Evolutionary conservation across 2,329 filamentous ascomycete species (phyloP).

Genomic region (Septoria petroselini): DNA sequence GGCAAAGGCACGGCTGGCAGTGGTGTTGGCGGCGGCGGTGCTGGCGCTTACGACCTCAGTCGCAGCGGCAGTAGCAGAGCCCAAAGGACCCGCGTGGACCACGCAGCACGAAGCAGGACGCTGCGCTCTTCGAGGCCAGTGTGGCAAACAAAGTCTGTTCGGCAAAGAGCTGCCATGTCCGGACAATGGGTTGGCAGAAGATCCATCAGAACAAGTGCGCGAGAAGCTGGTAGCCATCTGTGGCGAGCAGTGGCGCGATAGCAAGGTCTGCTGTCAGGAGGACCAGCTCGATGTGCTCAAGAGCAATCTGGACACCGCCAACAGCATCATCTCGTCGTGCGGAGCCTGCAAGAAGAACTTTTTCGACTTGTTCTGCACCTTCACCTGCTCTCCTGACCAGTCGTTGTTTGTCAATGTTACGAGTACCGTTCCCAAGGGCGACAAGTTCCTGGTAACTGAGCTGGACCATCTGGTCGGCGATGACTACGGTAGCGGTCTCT

Average conservation of each 20-base stretch:
- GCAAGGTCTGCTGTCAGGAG: slow-evolving; percentile 77
- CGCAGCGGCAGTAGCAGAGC: slow-evolving; percentile 3
- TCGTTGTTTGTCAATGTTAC: slow-evolving; percentile 95
- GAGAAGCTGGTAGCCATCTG: slow-evolving; percentile 80
- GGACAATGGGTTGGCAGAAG: slow-evolving; percentile 78
- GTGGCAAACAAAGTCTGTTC: slow-evolving; percentile 87
- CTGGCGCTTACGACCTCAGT: slow-evolving; percentile 1
- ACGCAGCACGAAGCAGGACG: slow-evolving; percentile 72
- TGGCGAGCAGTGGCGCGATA: slow-evolving; percentile 78
- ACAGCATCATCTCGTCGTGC: slow-evolving; percentile 85
- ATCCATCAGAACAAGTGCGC: slow-evolving; percentile 68
- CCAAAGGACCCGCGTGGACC: slow-evolving; percentile 25
- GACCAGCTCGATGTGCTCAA: slow-evolving; percentile 80
- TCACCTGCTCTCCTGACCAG: slow-evolving; percentile 96
- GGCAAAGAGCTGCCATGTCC: slow-evolving; percentile 86
- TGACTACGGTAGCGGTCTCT: slow-evolving; percentile 82
- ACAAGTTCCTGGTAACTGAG: slow-evolving; percentile 73
- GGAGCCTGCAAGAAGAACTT: slow-evolving; percentile 98
- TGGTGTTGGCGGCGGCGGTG: not conserved
- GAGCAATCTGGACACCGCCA: slow-evolving; percentile 80
- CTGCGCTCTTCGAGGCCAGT: slow-evolving; percentile 87
- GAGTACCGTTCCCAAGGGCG: slow-evolving; percentile 59
- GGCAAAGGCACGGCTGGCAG: slow-evolving; percentile 2
- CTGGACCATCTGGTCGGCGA: slow-evolving; percentile 85
- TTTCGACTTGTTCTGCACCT: slow-evolving; percentile 96